Evolutionary conservation across 306 rosid genomes (phyloP), one percentile per base, ranked within the genome.

Genomic region (Vigna angularis): DNA sequence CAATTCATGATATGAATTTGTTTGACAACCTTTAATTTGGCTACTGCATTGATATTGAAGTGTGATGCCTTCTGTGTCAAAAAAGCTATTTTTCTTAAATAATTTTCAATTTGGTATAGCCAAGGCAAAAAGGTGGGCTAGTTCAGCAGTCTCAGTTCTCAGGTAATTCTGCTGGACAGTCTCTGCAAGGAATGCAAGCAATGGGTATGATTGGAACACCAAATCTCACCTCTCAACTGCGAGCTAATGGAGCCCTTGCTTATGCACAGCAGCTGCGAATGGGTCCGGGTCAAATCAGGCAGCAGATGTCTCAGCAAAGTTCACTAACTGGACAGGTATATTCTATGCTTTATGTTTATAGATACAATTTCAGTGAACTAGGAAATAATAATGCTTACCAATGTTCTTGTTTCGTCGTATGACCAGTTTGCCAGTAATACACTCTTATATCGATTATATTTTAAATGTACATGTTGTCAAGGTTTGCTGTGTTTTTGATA

Each of bases 181-280:
- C 98, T 82, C 83, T 91, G 74, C 99, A 93, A 88, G 96, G 93
- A 81, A 87, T 90, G 85, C 98, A 95, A 81, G 86, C 94, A 22
- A 88, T 91, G 85, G 98, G 97, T 75, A 86, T 93, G 91, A 87
- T 96, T 86, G 93, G 93, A 22, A 55, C 84, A 1, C 73, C 88
- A 18, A 93, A 89, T 89, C 78, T 89, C 83, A 79, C 22, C 82
- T 73, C 95, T 0, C 99, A 92, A 77, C 67, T 91, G 51, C 91
- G 97, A 85, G 84, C 89, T 52, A 89, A 56, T 72, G 94, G 93
- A 78, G 79, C 85, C 80, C 75, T 91, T 56, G 81, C 90, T 59
- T 89, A 79, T 88, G 86, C 91, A 65, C 99, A 95, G 83, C 97
- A 95, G 83, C 90, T 86, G 66, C 85, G 94, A 66, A 10, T 93